phyloP scores from a whole-genome alignment of 768 basidiomycete genomes.

The Clavulina sp. region DNA sequence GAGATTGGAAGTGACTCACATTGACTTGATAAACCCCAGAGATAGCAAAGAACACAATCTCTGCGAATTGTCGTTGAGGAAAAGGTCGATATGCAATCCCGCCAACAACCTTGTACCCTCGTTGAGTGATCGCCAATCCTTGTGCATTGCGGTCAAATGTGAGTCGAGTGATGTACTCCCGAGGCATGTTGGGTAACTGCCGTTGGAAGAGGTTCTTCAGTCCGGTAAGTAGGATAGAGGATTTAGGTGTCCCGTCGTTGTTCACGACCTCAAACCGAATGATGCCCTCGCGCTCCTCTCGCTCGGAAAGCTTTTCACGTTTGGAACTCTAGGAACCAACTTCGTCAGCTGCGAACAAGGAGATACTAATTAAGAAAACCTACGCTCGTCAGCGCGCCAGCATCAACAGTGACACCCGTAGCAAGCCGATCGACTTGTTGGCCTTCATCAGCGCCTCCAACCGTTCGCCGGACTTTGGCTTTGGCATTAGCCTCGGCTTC shows the following conservation, averaged over 20 bases:
- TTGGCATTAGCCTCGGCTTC: constrained; percentile 1
- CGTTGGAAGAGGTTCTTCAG: constrained; percentile 94
- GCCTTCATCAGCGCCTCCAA: constrained; percentile 64
- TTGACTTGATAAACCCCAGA: constrained; percentile 95
- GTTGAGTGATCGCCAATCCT: constrained; percentile 83
- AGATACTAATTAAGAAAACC: not conserved
- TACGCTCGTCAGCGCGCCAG: constrained; percentile 21
- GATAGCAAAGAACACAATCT: constrained; percentile 98
- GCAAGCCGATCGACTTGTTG: constrained; percentile 54
- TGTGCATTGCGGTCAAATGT: constrained; percentile 90
- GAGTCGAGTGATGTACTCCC: constrained; percentile 92
- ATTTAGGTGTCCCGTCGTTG: constrained; percentile 60
- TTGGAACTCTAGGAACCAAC: constrained; percentile 16
- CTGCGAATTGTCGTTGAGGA: constrained; percentile 84
- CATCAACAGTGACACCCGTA: constrained; percentile 65
- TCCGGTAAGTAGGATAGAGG: constrained; percentile 77
- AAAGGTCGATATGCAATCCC: constrained; percentile 97
- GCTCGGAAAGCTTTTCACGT: constrained; percentile 55
- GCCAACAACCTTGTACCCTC: constrained; percentile 88
- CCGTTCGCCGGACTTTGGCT: constrained; percentile 21
- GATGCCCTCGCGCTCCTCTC: constrained; percentile 66
- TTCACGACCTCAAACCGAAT: constrained; percentile 73
- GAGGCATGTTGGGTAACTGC: constrained; percentile 96
- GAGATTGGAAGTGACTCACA: constrained; percentile 30
- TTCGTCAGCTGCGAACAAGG: constrained; percentile 17